Evolutionary conservation across 805 yeast species (phyloP).

Genomic region (Ogataea populi-albae): DNA sequence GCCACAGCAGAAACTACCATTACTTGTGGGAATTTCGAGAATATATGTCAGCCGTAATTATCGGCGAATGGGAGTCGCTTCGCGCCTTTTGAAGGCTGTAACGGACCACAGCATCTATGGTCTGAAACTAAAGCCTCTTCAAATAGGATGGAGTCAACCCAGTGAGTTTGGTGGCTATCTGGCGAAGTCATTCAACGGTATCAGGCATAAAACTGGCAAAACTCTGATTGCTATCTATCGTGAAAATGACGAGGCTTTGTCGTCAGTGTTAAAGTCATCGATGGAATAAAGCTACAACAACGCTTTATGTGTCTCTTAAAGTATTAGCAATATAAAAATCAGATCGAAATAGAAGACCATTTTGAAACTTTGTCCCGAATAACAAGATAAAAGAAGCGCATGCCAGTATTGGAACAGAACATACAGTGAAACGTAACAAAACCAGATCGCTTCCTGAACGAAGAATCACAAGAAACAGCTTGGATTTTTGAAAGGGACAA

Average conservation of each 20-base stretch:
- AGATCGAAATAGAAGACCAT: too few species aligned
- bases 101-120: constrained; percentile 49
- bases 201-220: constrained; percentile 51
- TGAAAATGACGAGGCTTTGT: constrained; percentile 17
- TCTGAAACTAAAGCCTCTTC: constrained; percentile 35
- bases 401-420: too few species aligned
- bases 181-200: constrained; percentile 56
- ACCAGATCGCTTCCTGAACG: too few species aligned
- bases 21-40: constrained; percentile 47
- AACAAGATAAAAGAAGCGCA: too few species aligned
- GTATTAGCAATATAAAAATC: too few species aligned
- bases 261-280: too few species aligned
- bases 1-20: constrained; percentile 39
- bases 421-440: too few species aligned
- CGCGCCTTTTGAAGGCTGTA: constrained; percentile 42
- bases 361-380: too few species aligned
- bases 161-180: constrained; percentile 60
- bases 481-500: too few species aligned
- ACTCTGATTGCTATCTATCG: constrained; percentile 48
- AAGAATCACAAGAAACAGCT: too few species aligned
- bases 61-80: constrained; percentile 52
- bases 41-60: constrained; percentile 43
- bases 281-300: too few species aligned
- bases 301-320: too few species aligned
- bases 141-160: constrained; percentile 73